Evolutionary conservation across 495 filamentous ascomycete species (phyloP), one percentile per base, ranked within the genome.

Genomic region (Staphylotrichum longicolle): DNA sequence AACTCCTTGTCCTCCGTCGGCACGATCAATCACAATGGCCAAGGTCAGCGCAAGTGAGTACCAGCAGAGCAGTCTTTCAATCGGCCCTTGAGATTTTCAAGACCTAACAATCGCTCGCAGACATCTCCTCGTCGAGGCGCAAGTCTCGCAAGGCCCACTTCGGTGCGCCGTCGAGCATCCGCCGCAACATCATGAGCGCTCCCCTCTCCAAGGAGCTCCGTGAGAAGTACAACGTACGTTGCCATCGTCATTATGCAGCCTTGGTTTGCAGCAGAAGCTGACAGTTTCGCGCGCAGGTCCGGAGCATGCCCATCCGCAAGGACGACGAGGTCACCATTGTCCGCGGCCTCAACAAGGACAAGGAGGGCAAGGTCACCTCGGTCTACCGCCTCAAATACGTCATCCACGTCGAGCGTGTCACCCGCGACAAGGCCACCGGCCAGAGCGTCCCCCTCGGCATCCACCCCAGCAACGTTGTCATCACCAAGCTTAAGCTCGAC

Each of bases 71-170:
- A 54, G 12, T 20, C 27, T 10, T 27, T 32, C 27, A 33, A 27
- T 1, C 30, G 1, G 4, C 3, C 34, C 32, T 44, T 5, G 3
- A 11, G 2, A 15, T 30, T 35, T 34, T 60, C 15, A 10, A 50
- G 47, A 69, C 63, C 53, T 69, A 63, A 61, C 41, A 57, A 2
- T 56, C 62, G 71, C 3, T 73, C 33, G 45, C 63, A 77, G 74
- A 66, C 64, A 41, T 75, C 52, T 66, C 69, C 58, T 82, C 86
- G 78, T 96, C 91, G 72, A 88, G 94, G 80, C 85, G 93, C 77
- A 99, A 99, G 89, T 91, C 90, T 77, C 90, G 94, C 80, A 95
- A 95, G 85, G 91, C 90, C 67, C 93, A 99, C 84, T 98, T 96
- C 87, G 78, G 78, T 64, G 94, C 94, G 63, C 91, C 92, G 54